phyloP scores from a whole-genome alignment of 116 monocot species.

The Posidonia oceanica region DNA sequence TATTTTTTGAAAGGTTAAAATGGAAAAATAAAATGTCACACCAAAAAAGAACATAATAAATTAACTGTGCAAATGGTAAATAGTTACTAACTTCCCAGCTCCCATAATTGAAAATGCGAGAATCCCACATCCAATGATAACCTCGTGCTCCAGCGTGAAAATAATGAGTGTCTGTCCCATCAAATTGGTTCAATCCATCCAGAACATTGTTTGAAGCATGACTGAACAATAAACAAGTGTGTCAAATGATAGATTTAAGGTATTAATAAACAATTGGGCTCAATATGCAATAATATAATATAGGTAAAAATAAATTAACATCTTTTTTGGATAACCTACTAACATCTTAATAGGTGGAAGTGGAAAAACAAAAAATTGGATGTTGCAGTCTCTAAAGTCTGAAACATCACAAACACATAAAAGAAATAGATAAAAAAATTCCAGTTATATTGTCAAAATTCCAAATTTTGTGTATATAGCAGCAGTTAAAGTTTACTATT shows the following conservation, averaged over 20 bases:
- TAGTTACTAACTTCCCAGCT: slow-evolving; percentile 74
- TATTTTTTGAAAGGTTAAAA: too few relatives aligned
- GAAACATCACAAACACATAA: too few relatives aligned
- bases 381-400: too few relatives aligned
- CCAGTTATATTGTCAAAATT: too few relatives aligned
- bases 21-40: not conserved
- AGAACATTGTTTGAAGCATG: slow-evolving; percentile 94
- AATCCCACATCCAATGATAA: slow-evolving; percentile 99
- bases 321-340: too few relatives aligned
- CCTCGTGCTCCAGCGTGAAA: slow-evolving; percentile 86
- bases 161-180: slow-evolving; percentile 94
- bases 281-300: too few relatives aligned
- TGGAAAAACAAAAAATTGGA: too few relatives aligned
- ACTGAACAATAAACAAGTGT: slow-evolving; percentile 26
- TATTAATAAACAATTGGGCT: not conserved
- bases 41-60: not conserved
- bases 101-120: slow-evolving; percentile 91
- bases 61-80: not conserved
- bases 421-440: too few relatives aligned
- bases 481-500: too few relatives aligned
- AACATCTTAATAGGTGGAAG: too few relatives aligned
- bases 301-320: too few relatives aligned
- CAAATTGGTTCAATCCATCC: slow-evolving; percentile 95
- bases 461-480: too few relatives aligned
- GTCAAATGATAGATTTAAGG: not conserved